phyloP scores from a whole-genome alignment of 148 eudicot genomes.

The Salicornia ramosissima region DNA sequence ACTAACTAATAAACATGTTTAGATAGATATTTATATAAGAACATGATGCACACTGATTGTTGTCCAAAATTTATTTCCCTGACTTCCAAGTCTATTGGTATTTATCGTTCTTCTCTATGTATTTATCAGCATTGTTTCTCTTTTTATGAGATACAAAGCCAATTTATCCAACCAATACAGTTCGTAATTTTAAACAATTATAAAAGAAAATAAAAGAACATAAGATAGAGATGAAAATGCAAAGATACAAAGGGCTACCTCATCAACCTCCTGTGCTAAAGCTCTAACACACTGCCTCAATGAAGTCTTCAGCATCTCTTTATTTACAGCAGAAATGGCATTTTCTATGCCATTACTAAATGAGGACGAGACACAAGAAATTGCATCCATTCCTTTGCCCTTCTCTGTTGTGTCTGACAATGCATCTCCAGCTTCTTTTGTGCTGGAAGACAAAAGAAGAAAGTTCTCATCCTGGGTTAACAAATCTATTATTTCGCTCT shows the following conservation, averaged over 20 bases:
- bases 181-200: no score
- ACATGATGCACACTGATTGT: no score
- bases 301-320: slow-evolving; percentile 49
- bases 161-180: no score
- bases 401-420: slow-evolving; percentile 4
- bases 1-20: no score
- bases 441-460: slow-evolving; percentile 25
- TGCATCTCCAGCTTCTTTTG: slow-evolving; percentile 20
- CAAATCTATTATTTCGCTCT: slow-evolving; percentile 37
- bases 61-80: no score
- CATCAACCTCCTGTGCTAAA: slow-evolving; percentile 60
- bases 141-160: no score
- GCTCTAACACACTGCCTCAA: slow-evolving; percentile 44
- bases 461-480: slow-evolving; percentile 38
- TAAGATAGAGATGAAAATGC: neutral
- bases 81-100: no score
- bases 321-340: slow-evolving; percentile 37
- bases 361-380: slow-evolving; percentile 25
- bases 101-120: no score
- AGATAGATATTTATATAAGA: no score
- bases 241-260: slow-evolving; percentile 35
- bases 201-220: neutral
- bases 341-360: slow-evolving; percentile 43
- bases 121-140: no score
- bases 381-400: no score